These are phyloP conservation scores for Drechslerella dactyloides DNA, from an alignment of 2,329 filamentous ascomycete genomes.

Conservation along the genomic window DNA sequence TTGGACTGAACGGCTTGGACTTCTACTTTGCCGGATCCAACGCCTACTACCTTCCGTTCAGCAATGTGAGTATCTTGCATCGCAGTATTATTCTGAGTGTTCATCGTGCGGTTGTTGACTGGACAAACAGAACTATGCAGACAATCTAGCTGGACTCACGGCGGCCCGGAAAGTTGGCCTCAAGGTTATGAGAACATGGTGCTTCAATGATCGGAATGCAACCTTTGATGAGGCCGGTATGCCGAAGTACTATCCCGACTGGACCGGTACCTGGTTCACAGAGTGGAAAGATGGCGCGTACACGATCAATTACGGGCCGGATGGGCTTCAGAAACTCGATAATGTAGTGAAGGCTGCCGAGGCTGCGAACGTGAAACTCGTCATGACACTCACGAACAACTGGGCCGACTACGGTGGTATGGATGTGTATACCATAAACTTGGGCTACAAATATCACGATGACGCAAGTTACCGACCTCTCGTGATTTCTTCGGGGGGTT, in stretches of 20 bases:
- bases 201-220: conserved; percentile 66
- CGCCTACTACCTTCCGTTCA: conserved; percentile 66
- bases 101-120: conserved; percentile 6
- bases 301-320: conserved; percentile 59
- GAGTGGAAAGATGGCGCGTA: conserved; percentile 61
- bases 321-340: conserved; percentile 60
- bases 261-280: conserved; percentile 62
- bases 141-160: conserved; percentile 61
- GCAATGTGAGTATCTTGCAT: conserved; percentile 58
- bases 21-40: conserved; percentile 67
- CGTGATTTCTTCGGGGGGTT: background rate
- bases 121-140: conserved; percentile 60
- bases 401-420: conserved; percentile 69
- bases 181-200: conserved; percentile 66
- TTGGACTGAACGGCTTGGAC: conserved; percentile 64
- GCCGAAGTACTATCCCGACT: conserved; percentile 64
- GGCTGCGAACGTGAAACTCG: conserved; percentile 63
- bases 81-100: background rate
- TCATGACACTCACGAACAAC: conserved; percentile 64
- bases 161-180: conserved; percentile 62
- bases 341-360: conserved; percentile 63
- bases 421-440: conserved; percentile 66
- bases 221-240: conserved; percentile 61
- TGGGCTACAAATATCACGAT: conserved; percentile 63
- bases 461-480: conserved; percentile 57